phyloP scores from a whole-genome alignment of 495 filamentous ascomycete species.

The Xylaria cubensis region DNA sequence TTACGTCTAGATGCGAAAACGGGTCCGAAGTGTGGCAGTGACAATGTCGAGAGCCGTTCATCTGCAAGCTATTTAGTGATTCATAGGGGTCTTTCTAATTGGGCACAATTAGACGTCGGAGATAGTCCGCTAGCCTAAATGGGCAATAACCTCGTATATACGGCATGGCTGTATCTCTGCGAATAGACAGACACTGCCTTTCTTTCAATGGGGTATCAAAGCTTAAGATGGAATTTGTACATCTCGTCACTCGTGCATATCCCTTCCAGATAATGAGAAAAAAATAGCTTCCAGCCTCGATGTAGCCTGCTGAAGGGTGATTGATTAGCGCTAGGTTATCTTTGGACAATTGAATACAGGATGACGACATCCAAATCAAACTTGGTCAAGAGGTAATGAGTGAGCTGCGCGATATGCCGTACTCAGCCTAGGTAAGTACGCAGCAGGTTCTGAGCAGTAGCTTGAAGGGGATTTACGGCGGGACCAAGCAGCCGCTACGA shows the following conservation, averaged over 20 bases:
- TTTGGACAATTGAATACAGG: background rate
- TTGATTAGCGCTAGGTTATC: slow-evolving; percentile 6
- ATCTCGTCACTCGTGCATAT: background rate
- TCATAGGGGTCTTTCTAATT: background rate
- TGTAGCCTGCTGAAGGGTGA: background rate
- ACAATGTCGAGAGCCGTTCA: background rate
- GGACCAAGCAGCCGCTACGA: background rate
- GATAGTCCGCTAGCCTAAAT: background rate
- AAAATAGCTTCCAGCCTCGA: background rate
- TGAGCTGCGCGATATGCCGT: background rate
- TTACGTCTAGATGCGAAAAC: background rate
- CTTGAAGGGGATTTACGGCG: background rate
- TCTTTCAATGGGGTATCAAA: background rate
- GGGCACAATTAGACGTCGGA: background rate
- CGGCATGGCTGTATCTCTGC: background rate
- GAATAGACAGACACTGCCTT: background rate
- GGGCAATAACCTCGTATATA: background rate
- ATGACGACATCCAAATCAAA: slow-evolving; percentile 20
- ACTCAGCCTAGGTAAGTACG: background rate
- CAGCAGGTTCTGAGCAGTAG: background rate
- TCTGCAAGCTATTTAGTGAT: slow-evolving; percentile 19
- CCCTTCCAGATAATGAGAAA: background rate
- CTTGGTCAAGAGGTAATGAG: background rate
- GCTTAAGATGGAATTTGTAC: background rate
- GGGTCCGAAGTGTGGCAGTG: background rate